phyloP scores from a whole-genome alignment of 768 basidiomycete genomes.

The Boletus speciosus region DNA sequence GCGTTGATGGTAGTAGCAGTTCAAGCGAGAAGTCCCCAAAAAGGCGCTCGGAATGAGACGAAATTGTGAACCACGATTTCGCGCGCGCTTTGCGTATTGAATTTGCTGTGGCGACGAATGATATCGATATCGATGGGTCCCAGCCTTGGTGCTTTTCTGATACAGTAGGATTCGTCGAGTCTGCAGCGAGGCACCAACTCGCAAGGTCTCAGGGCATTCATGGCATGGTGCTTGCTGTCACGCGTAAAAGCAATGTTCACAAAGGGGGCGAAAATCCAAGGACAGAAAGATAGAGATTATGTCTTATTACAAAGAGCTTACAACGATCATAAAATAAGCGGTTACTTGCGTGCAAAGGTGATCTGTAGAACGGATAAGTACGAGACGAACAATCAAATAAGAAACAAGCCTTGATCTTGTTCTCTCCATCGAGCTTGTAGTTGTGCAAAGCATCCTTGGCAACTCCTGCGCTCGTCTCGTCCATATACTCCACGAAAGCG shows the following conservation, averaged over 20 bases:
- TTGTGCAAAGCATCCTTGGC: constrained; percentile 98
- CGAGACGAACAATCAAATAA: neutral
- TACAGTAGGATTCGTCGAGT: constrained; percentile 3
- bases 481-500: constrained; percentile 96
- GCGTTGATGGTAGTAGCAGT: constrained; percentile 9
- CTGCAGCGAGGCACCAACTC: constrained; percentile 23
- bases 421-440: constrained; percentile 94
- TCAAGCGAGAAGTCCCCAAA: constrained; percentile 4
- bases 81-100: neutral
- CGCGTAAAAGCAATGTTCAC: constrained; percentile 22
- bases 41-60: neutral
- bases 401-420: constrained; percentile 86
- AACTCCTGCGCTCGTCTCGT: constrained; percentile 86
- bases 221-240: constrained; percentile 24
- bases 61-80: neutral
- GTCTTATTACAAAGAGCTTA: constrained; percentile 31
- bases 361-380: constrained; percentile 41
- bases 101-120: constrained; percentile 2
- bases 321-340: constrained; percentile 27
- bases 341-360: constrained; percentile 71
- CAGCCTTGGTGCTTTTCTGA: constrained; percentile 2
- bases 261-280: constrained; percentile 11
- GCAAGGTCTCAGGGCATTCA: constrained; percentile 23
- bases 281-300: constrained; percentile 19
- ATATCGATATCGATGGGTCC: constrained; percentile 9